Evolutionary conservation across 2,329 filamentous ascomycete genomes (phyloP), one percentile per base, ranked within the genome.

Genomic region (Ilyonectria robusta): DNA sequence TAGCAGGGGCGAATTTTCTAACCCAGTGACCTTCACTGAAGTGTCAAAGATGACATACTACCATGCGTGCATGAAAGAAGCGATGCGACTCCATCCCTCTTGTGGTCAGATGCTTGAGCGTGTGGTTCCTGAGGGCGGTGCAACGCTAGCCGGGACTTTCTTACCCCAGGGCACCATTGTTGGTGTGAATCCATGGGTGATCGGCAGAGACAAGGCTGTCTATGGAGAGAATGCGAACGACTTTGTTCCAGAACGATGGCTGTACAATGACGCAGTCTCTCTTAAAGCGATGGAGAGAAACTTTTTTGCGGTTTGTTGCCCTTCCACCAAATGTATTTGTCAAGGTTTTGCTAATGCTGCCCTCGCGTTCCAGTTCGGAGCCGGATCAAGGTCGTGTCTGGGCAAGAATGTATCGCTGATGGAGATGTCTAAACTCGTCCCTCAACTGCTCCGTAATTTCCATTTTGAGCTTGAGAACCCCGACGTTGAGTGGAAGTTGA

Each of bases 31-130:
- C 19, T 48, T 21, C 17, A 26, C 15, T 5, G 46, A 48, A 19
- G 46, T n/a, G 21, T 35, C 23, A 4, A 77, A 72, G 26, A 70
- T 87, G 68, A 84, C 83, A 0, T 88, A 87, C 67, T 77, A 87
- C 13, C 83, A 87, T 66, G 85, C 84, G 1, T 80, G 84, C 10
- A 82, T 87, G 48, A 86, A 86, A 62, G 86, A 88, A 70, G 83
- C 83, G 0, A 72, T 87, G 8, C 81, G 86, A 21, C 75, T 88
- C 46, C 82, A 86, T 59, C 80, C 85, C 3, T 82, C 84, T 2
- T 81, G 81, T 0, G 84, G 83, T 3, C 72, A 87, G 15, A 81
- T 83, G 4, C 74, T 87, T 23, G 82, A 83, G 77, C 79, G 86
- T 13, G 75, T 80, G 1, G 84, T 87, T 0, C 84, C 85, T 0